These are phyloP conservation scores for Thermomucor indicae-seudaticae DNA, from an alignment of 371 early-diverging fungal genomes.

Conservation along the genomic window DNA sequence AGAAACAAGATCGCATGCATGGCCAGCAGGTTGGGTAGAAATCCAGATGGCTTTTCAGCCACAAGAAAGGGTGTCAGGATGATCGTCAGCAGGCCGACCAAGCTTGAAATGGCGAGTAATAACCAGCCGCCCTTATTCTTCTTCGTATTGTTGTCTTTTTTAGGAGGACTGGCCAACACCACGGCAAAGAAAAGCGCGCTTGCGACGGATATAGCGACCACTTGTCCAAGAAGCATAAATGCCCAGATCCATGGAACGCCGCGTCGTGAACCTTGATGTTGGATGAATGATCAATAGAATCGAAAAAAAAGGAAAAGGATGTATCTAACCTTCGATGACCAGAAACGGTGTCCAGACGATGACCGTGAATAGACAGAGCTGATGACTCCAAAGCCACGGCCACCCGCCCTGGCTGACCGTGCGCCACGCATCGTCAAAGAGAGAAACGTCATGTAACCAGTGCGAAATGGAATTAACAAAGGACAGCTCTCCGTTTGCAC, in stretches of 20 bases:
- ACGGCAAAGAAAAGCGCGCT: constrained; percentile 32
- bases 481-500: neutral
- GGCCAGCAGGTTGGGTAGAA: constrained; percentile 27
- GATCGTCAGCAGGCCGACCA: constrained; percentile 12
- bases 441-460: constrained; percentile 33
- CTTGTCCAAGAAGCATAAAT: constrained; percentile 37
- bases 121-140: no score
- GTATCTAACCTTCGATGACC: constrained; percentile 34
- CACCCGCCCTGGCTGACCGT: constrained; percentile 27
- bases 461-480: constrained; percentile 28
- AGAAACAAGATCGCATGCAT: constrained; percentile 31
- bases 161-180: constrained; percentile 10
- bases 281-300: neutral
- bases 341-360: constrained; percentile 41
- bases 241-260: constrained; percentile 35
- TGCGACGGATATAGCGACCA: constrained; percentile 38
- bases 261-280: constrained; percentile 21
- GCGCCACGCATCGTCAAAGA: constrained; percentile 40
- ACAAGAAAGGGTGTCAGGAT: constrained; percentile 26
- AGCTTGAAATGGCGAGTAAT: no score
- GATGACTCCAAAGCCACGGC: constrained; percentile 45
- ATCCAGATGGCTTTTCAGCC: neutral
- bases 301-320: neutral
- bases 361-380: constrained; percentile 33
- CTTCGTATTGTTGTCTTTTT: no score